Conservation (phyloP, 1,284 basidiomycete species). For the Cystobasidium sp. region DNA sequence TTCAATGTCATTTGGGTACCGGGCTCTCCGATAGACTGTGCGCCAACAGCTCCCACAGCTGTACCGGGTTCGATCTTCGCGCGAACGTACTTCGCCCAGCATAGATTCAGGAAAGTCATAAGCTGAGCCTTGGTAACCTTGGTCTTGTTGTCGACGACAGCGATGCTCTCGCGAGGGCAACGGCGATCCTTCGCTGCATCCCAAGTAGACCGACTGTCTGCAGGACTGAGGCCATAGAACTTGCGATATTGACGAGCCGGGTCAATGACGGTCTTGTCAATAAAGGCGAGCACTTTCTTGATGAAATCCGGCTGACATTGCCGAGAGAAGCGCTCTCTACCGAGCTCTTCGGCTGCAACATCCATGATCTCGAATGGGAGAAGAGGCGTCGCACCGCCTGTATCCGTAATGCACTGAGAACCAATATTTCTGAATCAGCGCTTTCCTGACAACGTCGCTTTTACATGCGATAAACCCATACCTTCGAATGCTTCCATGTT, state of each 20-base stretch:
- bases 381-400: slow-evolving; percentile 64
- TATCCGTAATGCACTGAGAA: slow-evolving; percentile 67
- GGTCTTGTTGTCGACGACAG: slow-evolving; percentile 80
- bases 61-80: slow-evolving; percentile 96
- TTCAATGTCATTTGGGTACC: slow-evolving; percentile 99
- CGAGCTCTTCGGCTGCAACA: slow-evolving; percentile 70
- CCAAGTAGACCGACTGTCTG: slow-evolving; percentile 59
- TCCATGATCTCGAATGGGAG: slow-evolving; percentile 87
- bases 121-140: slow-evolving; percentile 87
- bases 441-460: background rate
- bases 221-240: slow-evolving; percentile 82
- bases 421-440: background rate
- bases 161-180: background rate
- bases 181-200: slow-evolving; percentile 4
- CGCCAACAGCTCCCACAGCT: slow-evolving; percentile 97
- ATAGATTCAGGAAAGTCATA: slow-evolving; percentile 77
- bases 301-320: slow-evolving; percentile 52
- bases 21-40: slow-evolving; percentile 98
- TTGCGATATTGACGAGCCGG: slow-evolving; percentile 72
- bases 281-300: slow-evolving; percentile 68
- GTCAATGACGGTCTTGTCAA: slow-evolving; percentile 70
- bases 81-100: slow-evolving; percentile 88
- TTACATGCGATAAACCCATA: slow-evolving; percentile 59
- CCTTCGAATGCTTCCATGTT: slow-evolving; percentile 85
- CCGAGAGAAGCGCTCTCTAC: slow-evolving; percentile 65